Base-by-base conservation (phyloP, 805 yeast species). In the Candida awuae region DNA sequence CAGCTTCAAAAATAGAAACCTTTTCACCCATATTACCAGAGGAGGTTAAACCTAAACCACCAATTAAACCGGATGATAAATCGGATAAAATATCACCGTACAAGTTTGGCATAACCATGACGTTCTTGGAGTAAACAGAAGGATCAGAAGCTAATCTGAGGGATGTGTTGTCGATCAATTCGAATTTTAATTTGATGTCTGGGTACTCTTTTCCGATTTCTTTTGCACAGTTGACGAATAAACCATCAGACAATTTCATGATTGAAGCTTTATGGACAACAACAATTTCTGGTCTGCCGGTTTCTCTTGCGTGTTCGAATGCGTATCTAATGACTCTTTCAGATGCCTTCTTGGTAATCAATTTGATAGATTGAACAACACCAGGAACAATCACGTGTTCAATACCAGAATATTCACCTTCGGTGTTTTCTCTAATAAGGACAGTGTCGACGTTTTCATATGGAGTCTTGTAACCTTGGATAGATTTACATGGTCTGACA, bases 41-140 rank as follows among this genome's bases (percentile, higher is more conserved):
- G 52, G 98, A 98, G 46, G 98, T 92, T 65, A 92, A 78, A 69
- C 98, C 98, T 59, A 90, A 77, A 62, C 98, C 97, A 64, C 98
- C 98, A 52, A 94, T 94, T 59, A 92, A 74, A 69, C 98, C 98
- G 43, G 96, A 84, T 54, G 95, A 86, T 66, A 92, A 73, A 67
- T 92, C 98, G 49, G 97, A 90, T 82, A 92, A 80, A 68, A 92
- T 92, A 67, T 92, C 97, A 77, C 98, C 98, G 69, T 92, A 92
- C 66, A 92, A 77, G 81, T 92, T 92, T 59, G 98, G 98, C 95
- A 94, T 92, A 54, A 92, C 98, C 66, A 73, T 71, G 58, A 92
- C 98, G 44, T 82, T 80, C 55, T 85, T 77, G 66, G 80, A 73
- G 79, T 87, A 90, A 55, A 80, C 80, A 42, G 75, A 64, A 51